Conservation (phyloP, 2,329 filamentous ascomycete species). For the Metarhizium album region DNA sequence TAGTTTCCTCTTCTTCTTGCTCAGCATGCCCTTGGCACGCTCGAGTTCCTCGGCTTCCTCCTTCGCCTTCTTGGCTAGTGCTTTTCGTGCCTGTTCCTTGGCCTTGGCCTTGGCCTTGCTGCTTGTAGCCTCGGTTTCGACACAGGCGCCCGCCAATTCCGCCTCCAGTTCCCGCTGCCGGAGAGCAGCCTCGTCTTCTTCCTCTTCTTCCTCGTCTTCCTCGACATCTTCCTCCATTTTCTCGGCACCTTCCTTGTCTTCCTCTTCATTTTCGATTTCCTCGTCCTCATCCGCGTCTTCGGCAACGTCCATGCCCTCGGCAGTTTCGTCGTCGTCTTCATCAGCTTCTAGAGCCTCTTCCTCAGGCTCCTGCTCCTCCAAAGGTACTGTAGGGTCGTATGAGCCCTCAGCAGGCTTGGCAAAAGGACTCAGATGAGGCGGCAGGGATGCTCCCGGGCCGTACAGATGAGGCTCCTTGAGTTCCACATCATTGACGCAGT, state of each 20-base stretch:
- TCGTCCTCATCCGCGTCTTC: conserved; percentile 40
- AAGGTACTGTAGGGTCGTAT: conserved; percentile 79
- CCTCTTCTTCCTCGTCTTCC: conserved; percentile 28
- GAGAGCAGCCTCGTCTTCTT: conserved; percentile 50
- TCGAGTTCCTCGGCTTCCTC: conserved; percentile 81
- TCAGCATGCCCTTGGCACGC: conserved; percentile 95
- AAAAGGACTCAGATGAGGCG: conserved; percentile 92
- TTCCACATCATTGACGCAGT: conserved; percentile 86
- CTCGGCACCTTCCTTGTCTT: conserved; percentile 34
- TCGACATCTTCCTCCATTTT: conserved; percentile 29
- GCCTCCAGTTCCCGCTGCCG: conserved; percentile 89
- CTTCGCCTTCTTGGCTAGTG: conserved; percentile 57
- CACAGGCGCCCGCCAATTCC: conserved; percentile 63
- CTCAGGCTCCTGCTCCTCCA: conserved; percentile 82
- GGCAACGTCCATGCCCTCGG: conserved; percentile 54
- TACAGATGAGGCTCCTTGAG: conserved; percentile 81
- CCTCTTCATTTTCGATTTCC: conserved; percentile 28
- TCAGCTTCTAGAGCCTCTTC: conserved; percentile 68
- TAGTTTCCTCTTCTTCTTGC: conserved; percentile 93
- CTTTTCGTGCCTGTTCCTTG: conserved; percentile 61
- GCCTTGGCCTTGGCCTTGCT: conserved; percentile 49
- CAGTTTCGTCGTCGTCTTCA: conserved; percentile 51
- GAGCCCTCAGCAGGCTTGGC: conserved; percentile 77
- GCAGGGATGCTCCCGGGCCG: conserved; percentile 77
- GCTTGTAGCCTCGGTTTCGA: conserved; percentile 38